These are phyloP conservation scores for Colletotrichum filicis DNA, from an alignment of 2,329 filamentous ascomycete species.

Conservation along the genomic window DNA sequence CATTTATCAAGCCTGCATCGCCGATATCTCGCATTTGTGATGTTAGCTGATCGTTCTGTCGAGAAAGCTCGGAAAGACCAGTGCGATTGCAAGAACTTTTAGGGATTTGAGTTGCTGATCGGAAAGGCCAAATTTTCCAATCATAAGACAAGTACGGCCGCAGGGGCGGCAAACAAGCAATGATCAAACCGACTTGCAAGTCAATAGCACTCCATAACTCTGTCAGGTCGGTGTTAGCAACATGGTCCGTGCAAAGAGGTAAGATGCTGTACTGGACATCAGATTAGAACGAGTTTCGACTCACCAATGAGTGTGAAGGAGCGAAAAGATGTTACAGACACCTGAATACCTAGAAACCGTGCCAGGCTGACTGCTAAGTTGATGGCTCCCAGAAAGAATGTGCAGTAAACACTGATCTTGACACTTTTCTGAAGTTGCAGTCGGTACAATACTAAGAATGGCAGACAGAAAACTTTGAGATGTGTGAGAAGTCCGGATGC, in stretches of 20 bases:
- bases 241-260: neutral
- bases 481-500: neutral
- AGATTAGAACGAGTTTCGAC: neutral
- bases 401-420: neutral
- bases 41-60: neutral
- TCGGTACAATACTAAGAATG: neutral
- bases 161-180: neutral
- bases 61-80: neutral
- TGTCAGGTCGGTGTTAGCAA: neutral
- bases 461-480: neutral
- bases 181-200: neutral
- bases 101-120: neutral
- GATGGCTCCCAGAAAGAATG: neutral
- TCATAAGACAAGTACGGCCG: neutral
- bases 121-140: neutral
- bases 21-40: too few species aligned
- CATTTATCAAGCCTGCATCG: neutral
- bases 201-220: neutral
- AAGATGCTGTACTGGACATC: neutral
- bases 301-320: neutral
- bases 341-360: neutral
- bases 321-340: neutral
- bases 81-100: neutral
- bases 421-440: neutral
- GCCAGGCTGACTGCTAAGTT: neutral